Evolutionary conservation across 2,329 filamentous ascomycete species (phyloP).

Genomic region (Cordyceps tenuipes): DNA sequence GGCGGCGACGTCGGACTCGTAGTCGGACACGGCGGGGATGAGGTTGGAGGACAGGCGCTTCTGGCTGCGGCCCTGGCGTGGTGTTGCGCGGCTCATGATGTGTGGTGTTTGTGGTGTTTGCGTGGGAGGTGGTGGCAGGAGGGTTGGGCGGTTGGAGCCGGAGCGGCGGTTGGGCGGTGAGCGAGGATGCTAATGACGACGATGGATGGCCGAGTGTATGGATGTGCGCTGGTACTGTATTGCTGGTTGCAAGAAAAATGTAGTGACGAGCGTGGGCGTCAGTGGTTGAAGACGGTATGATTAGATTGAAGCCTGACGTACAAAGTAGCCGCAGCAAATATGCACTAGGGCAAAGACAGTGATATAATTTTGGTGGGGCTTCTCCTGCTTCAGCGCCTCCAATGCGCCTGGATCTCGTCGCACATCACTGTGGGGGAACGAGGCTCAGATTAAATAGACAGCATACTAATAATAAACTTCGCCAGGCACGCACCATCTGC

Average conservation of each 20-base stretch:
- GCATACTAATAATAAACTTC: too few relatives aligned
- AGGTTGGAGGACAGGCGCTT: slow-evolving; percentile 33
- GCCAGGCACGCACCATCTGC: neutral
- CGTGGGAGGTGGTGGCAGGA: neutral
- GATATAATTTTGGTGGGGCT: neutral
- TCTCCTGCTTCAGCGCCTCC: neutral
- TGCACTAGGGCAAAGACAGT: neutral
- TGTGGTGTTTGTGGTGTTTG: neutral
- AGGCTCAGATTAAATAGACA: too few relatives aligned
- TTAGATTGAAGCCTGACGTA: too few relatives aligned
- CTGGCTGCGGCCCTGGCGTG: slow-evolving; percentile 30
- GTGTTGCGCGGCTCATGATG: slow-evolving; percentile 37
- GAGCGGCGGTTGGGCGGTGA: neutral
- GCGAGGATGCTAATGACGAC: too few relatives aligned
- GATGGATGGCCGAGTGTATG: too few relatives aligned
- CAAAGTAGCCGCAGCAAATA: neutral
- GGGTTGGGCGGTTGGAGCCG: neutral
- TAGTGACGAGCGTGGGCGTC: too few relatives aligned
- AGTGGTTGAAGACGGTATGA: too few relatives aligned
- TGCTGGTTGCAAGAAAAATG: neutral
- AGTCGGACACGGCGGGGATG: slow-evolving; percentile 44
- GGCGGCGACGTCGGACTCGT: slow-evolving; percentile 56
- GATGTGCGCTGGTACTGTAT: neutral
- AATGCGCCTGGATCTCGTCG: neutral
- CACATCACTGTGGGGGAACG: slow-evolving; percentile 12